Conservation (phyloP, 1,284 basidiomycete genomes). For the Sanghuangporus weigelae region DNA sequence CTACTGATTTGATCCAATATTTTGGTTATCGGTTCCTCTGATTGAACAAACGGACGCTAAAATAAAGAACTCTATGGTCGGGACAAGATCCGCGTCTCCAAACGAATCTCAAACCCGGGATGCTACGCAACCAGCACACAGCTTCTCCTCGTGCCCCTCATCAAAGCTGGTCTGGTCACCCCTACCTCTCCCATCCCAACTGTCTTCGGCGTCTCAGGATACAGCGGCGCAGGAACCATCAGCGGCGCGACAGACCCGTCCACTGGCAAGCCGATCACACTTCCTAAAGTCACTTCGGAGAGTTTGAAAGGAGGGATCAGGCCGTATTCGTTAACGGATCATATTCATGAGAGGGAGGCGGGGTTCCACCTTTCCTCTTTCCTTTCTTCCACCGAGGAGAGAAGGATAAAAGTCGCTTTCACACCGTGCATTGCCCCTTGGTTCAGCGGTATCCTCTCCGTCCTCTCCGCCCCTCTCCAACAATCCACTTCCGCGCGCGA, state of each 20-base stretch:
- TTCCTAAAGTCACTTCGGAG: constrained; percentile 81
- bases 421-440: constrained; percentile 87
- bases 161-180: constrained; percentile 56
- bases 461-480: constrained; percentile 73
- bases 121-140: constrained; percentile 96
- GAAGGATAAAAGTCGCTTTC: constrained; percentile 70
- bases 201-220: constrained; percentile 91
- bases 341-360: constrained; percentile 98
- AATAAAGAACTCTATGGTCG: constrained; percentile 85
- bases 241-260: constrained; percentile 58
- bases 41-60: background rate
- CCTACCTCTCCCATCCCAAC: constrained; percentile 63
- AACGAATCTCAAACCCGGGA: constrained; percentile 93
- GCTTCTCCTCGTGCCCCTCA: constrained; percentile 85
- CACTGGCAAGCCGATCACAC: constrained; percentile 60
- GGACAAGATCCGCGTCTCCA: constrained; percentile 59
- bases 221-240: constrained; percentile 92
- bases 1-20: background rate
- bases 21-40: constrained; percentile 20
- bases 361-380: constrained; percentile 75
- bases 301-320: constrained; percentile 73
- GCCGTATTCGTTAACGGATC: constrained; percentile 91
- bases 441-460: constrained; percentile 95
- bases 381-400: constrained; percentile 24
- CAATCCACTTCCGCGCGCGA: constrained; percentile 65